These are phyloP conservation scores for Cicer cuneatum DNA, from an alignment of 306 rosid species.

Conservation along the genomic window DNA sequence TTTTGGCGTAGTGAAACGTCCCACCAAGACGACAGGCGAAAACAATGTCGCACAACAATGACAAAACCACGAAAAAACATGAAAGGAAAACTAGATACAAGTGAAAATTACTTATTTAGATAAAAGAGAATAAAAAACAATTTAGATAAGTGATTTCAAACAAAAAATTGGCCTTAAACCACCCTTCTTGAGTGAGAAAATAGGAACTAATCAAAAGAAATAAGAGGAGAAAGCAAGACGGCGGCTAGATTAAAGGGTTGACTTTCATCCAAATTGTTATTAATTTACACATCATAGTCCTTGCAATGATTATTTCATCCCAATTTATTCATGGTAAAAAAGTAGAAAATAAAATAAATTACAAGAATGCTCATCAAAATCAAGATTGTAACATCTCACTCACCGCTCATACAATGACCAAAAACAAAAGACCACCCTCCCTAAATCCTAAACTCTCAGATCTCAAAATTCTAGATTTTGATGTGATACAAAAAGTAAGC, in stretches of 20 bases:
- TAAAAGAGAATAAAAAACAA: too few relatives aligned
- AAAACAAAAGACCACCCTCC: slow-evolving; percentile 16
- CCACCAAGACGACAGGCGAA: accelerated
- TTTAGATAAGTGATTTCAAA: too few relatives aligned
- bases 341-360: slow-evolving; percentile 22
- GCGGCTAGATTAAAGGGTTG: too few relatives aligned
- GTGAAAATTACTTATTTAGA: too few relatives aligned
- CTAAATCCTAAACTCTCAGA: neutral
- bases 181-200: too few relatives aligned
- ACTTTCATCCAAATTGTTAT: slow-evolving; percentile 30
- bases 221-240: too few relatives aligned
- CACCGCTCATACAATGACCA: slow-evolving; percentile 20
- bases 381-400: slow-evolving; percentile 25
- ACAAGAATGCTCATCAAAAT: slow-evolving; percentile 44
- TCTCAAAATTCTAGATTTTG: neutral
- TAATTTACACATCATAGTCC: slow-evolving; percentile 40
- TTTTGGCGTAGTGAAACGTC: too few relatives aligned
- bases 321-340: slow-evolving; percentile 40
- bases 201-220: too few relatives aligned
- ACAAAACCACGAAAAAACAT: too few relatives aligned
- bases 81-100: too few relatives aligned
- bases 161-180: too few relatives aligned
- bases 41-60: too few relatives aligned
- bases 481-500: neutral
- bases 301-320: slow-evolving; percentile 49